Percentiles rank a stretch among this genome's conserved stretches.
Evolutionary conservation across 1,284 basidiomycete genomes (phyloP).

Genomic region (Sphagnurus paluster): DNA sequence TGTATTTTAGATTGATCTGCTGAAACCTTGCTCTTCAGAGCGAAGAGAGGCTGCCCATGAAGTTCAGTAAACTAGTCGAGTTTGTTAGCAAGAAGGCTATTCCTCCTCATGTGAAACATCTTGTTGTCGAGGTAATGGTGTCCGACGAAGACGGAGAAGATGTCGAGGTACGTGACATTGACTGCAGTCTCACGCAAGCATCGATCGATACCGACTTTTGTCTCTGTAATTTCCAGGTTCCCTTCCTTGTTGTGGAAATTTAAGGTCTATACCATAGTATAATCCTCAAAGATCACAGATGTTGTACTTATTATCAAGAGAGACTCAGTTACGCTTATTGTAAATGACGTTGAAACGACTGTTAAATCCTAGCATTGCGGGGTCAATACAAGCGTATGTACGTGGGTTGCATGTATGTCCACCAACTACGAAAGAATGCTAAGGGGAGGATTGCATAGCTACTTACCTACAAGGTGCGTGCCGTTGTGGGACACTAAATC

Average conservation of each 20-base stretch:
- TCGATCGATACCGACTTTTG: neutral
- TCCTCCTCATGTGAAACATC: constrained; percentile 75
- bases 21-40: constrained; percentile 48
- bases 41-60: constrained; percentile 86
- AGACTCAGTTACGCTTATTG: too few species aligned
- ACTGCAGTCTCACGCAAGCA: neutral
- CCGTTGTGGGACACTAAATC: constrained; percentile 21
- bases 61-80: constrained; percentile 90
- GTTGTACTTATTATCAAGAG: too few species aligned
- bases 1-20: constrained; percentile 1
- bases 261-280: constrained; percentile 21
- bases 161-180: constrained; percentile 60
- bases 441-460: constrained; percentile 35
- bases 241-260: constrained; percentile 66
- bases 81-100: constrained; percentile 93
- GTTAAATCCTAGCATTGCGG: too few species aligned
- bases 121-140: constrained; percentile 94
- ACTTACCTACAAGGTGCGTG: constrained; percentile 42
- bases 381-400: constrained; percentile 22
- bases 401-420: constrained; percentile 30
- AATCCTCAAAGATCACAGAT: constrained; percentile 11
- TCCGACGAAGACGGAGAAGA: constrained; percentile 89
- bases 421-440: constrained; percentile 24
- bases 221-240: constrained; percentile 52
- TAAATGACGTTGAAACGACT: too few species aligned